These are phyloP conservation scores for Phellinidium pouzarii DNA, from an alignment of 1,284 basidiomycete species.

Conservation along the genomic window DNA sequence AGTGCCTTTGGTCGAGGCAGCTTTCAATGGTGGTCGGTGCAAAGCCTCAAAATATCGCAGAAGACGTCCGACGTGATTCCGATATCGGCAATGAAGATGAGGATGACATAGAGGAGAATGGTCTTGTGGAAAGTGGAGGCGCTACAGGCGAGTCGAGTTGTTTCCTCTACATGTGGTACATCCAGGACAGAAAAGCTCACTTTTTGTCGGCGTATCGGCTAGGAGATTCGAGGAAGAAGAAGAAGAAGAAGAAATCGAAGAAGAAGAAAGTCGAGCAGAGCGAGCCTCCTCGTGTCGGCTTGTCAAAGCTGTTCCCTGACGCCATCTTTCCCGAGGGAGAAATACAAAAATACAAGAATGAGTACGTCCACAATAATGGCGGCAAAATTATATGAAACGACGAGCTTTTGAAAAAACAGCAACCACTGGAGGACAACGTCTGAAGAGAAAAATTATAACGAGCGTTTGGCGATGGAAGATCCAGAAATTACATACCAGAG, in stretches of 20 bases:
- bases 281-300: constrained; percentile 89
- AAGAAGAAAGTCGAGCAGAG: constrained; percentile 79
- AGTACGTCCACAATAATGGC: constrained; percentile 43
- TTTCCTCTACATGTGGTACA: neutral
- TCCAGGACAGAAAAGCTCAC: constrained; percentile 16
- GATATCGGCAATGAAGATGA: constrained; percentile 20
- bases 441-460: constrained; percentile 84
- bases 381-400: constrained; percentile 8
- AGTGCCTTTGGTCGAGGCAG: neutral
- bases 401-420: constrained; percentile 27
- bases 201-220: neutral
- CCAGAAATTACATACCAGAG: constrained; percentile 80
- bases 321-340: constrained; percentile 90
- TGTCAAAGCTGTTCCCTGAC: constrained; percentile 85
- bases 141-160: constrained; percentile 17
- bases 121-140: constrained; percentile 21
- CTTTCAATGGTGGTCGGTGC: neutral
- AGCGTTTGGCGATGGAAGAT: constrained; percentile 73
- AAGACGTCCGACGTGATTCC: neutral
- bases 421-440: constrained; percentile 85
- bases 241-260: constrained; percentile 92
- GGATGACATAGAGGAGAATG: constrained; percentile 28
- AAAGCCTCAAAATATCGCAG: neutral
- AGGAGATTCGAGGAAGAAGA: constrained; percentile 67
- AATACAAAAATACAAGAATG: constrained; percentile 86